Conservation (phyloP, 768 basidiomycete species). For the Naganishia vishniacii region DNA sequence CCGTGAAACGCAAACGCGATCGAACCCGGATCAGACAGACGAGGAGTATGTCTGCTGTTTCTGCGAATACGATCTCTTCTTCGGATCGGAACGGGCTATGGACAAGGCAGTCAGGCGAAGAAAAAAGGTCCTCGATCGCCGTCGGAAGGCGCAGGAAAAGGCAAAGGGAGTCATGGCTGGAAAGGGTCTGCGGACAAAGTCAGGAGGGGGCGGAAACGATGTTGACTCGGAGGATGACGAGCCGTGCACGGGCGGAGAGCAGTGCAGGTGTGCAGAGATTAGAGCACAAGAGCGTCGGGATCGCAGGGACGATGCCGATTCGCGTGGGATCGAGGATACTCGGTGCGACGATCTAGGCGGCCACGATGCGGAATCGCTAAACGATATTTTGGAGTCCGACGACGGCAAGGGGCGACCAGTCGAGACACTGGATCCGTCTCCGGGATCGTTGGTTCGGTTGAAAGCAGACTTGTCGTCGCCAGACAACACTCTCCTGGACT, state of each 20-base stretch:
- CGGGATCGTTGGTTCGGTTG: no score
- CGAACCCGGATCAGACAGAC: constrained; percentile 43
- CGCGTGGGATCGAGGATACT: neutral
- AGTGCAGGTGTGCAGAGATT: constrained; percentile 23
- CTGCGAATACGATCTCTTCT: constrained; percentile 89
- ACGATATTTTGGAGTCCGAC: neutral
- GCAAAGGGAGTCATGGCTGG: constrained; percentile 44
- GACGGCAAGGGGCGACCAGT: neutral
- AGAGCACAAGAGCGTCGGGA: constrained; percentile 4
- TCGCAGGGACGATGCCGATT: neutral
- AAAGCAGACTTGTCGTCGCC: no score
- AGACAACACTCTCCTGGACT: no score
- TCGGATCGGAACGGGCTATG: constrained; percentile 69
- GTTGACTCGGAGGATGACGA: constrained; percentile 13
- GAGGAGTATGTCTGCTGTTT: constrained; percentile 94
- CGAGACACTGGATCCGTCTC: neutral
- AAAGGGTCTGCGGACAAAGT: constrained; percentile 24
- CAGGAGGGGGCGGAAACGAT: neutral
- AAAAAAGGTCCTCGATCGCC: constrained; percentile 63
- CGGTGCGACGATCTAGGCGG: neutral
- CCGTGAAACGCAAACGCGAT: neutral
- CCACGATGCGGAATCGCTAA: neutral
- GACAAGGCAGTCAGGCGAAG: constrained; percentile 63
- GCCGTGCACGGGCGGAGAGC: constrained; percentile 14
- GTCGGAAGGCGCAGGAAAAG: constrained; percentile 35